Conservation (phyloP, 306 rosid genomes). For the Mimosa bimucronata region DNA sequence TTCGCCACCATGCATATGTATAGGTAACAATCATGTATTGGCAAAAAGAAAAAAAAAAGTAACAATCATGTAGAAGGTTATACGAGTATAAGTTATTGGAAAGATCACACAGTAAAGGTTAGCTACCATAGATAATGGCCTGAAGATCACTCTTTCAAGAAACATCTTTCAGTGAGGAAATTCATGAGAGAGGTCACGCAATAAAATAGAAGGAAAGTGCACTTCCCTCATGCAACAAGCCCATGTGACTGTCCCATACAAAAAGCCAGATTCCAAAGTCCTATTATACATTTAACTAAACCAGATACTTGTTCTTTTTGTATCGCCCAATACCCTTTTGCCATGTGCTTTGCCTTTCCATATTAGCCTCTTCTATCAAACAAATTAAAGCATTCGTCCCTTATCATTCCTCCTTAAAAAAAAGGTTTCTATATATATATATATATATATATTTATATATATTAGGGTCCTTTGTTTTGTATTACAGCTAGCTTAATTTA, state of each 20-base stretch:
- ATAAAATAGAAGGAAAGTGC: conserved; percentile 45
- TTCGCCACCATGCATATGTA: neutral
- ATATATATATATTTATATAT: too few species aligned
- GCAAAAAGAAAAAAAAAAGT: too few species aligned
- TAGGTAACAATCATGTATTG: neutral
- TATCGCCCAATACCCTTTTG: neutral
- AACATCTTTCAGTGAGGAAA: too few species aligned
- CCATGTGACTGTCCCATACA: conserved; percentile 58
- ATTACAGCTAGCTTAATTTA: neutral
- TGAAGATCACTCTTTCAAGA: too few species aligned
- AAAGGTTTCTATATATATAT: too few species aligned
- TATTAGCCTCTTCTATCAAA: conserved; percentile 46
- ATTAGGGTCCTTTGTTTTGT: conserved; percentile 1
- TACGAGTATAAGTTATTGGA: too few species aligned
- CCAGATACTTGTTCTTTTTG: neutral
- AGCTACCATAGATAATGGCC: too few species aligned
- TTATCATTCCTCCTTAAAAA: conserved; percentile 38
- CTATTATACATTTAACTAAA: conserved; percentile 30
- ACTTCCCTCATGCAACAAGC: conserved; percentile 25
- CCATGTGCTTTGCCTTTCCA: conserved; percentile 32
- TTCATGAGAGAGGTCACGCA: too few species aligned
- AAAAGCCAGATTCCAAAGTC: conserved; percentile 48
- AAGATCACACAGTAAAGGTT: too few species aligned
- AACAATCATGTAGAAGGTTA: conserved; percentile 29
- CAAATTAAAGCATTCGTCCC: conserved; percentile 38